Percentiles rank a stretch among this genome's conserved stretches.
These are phyloP conservation scores for Globisporangium apiculatum DNA, from an alignment of 352 stramenopile species.

Conservation along the genomic window DNA sequence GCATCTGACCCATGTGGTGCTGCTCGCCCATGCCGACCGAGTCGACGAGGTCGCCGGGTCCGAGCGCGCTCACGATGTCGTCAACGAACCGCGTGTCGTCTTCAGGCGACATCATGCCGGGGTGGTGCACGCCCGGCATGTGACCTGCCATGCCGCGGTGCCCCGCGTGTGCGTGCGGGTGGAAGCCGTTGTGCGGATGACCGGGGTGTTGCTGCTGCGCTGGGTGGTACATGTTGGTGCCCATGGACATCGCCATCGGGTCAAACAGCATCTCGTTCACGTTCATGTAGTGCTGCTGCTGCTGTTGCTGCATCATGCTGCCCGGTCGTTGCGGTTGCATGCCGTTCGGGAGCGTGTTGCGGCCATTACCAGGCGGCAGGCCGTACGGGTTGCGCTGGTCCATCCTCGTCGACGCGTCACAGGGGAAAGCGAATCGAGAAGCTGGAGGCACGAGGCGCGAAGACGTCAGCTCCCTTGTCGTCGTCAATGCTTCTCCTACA, in stretches of 20 bases:
- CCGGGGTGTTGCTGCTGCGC: slow-evolving; percentile 38
- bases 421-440: neutral
- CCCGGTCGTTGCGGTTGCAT: slow-evolving; percentile 29
- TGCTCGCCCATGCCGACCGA: slow-evolving; percentile 36
- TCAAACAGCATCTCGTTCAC: slow-evolving; percentile 79
- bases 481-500: neutral
- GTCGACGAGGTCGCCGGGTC: slow-evolving; percentile 38
- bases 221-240: slow-evolving; percentile 49
- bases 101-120: slow-evolving; percentile 43
- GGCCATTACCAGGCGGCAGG: slow-evolving; percentile 28
- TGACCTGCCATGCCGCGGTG: slow-evolving; percentile 23
- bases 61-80: slow-evolving; percentile 56
- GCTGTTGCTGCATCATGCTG: slow-evolving; percentile 36
- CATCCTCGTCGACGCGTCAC: slow-evolving; percentile 21
- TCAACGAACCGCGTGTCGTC: slow-evolving; percentile 67
- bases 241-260: slow-evolving; percentile 49
- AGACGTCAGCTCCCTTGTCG: neutral
- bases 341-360: slow-evolving; percentile 24
- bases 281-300: slow-evolving; percentile 66
- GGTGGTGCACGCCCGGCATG: slow-evolving; percentile 32
- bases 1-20: slow-evolving; percentile 43
- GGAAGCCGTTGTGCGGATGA: slow-evolving; percentile 11
- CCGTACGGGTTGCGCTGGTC: slow-evolving; percentile 63
- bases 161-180: slow-evolving; percentile 15
- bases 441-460: neutral